These are phyloP conservation scores for Parafenestella ontariensis DNA, from an alignment of 2,329 filamentous ascomycete species.

Conservation along the genomic window DNA sequence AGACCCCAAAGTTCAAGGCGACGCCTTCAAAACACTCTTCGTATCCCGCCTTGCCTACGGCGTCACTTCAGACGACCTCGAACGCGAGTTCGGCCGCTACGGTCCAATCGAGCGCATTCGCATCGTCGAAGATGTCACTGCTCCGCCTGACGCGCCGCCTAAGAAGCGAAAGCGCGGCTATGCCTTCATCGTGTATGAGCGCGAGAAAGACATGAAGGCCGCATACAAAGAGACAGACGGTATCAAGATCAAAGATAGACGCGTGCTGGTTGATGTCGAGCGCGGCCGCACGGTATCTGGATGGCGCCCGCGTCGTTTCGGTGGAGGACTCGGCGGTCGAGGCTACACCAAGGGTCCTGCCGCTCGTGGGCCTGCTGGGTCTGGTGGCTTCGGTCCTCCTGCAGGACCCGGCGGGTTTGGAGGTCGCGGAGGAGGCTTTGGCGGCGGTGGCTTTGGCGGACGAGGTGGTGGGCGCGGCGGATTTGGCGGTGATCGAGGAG, in stretches of 20 bases:
- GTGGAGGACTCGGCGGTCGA: constrained; percentile 89
- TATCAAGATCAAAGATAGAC: constrained; percentile 89
- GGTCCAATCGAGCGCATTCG: constrained; percentile 95
- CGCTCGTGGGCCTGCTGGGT: constrained; percentile 73
- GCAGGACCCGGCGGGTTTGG: constrained; percentile 60
- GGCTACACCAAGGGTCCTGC: constrained; percentile 86
- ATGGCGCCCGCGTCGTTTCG: constrained; percentile 90
- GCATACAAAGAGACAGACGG: constrained; percentile 89
- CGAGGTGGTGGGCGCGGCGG: constrained; percentile 59
- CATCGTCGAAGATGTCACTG: constrained; percentile 79
- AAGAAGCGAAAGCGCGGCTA: constrained; percentile 83
- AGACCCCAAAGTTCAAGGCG: constrained; percentile 87
- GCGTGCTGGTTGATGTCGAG: constrained; percentile 94
- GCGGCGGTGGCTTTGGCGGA: constrained; percentile 55
- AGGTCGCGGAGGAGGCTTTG: constrained; percentile 62
- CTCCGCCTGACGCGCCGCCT: constrained; percentile 65
- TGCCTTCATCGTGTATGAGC: constrained; percentile 95
- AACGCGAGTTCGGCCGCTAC: constrained; percentile 91
- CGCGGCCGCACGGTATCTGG: constrained; percentile 91
- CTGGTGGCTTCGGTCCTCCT: constrained; percentile 63
- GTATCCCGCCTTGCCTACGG: constrained; percentile 90
- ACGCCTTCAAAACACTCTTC: constrained; percentile 94
- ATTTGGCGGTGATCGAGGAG: constrained; percentile 58
- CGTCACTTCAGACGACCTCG: constrained; percentile 85
- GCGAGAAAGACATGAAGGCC: constrained; percentile 99